These are phyloP conservation scores for Hypoxylon lenormandii DNA, from an alignment of 495 filamentous ascomycete genomes.

Conservation along the genomic window DNA sequence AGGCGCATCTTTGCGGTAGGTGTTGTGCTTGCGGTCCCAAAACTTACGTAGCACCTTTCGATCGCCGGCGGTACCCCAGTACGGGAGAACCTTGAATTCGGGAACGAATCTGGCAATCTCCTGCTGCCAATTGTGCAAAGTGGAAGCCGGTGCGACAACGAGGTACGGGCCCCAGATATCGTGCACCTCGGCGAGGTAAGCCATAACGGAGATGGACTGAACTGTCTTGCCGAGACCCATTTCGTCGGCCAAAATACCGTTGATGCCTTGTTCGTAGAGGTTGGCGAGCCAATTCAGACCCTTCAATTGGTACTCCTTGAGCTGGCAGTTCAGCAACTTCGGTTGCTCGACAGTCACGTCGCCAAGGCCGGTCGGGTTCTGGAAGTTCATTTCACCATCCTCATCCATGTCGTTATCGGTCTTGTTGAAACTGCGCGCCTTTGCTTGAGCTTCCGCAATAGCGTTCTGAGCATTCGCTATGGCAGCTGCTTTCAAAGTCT, in stretches of 20 bases:
- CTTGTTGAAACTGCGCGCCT: constrained; percentile 90
- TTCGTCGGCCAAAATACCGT: constrained; percentile 97
- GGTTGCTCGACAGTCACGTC: constrained; percentile 94
- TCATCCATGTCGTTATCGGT: constrained; percentile 73
- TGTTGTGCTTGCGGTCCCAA: constrained; percentile 97
- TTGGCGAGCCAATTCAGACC: constrained; percentile 99
- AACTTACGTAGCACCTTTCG: constrained; percentile 97
- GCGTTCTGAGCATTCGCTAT: constrained; percentile 97
- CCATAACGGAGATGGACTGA: constrained; percentile 99
- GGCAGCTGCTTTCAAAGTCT: constrained; percentile 80
- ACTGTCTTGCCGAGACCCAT: constrained; percentile 99
- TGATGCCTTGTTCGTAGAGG: constrained; percentile 99
- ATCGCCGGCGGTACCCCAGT: constrained; percentile 95
- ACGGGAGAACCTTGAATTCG: constrained; percentile 90
- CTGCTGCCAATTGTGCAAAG: constrained; percentile 98
- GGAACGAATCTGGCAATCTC: constrained; percentile 96
- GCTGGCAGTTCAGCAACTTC: constrained; percentile 88
- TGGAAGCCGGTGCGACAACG: constrained; percentile 95
- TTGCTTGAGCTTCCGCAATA: constrained; percentile 92
- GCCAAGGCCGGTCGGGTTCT: constrained; percentile 94
- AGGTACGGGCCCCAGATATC: constrained; percentile 99
- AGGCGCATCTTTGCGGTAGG: constrained; percentile 88
- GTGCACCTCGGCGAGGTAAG: constrained; percentile 94
- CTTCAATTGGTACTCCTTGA: constrained; percentile 99
- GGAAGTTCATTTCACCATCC: constrained; percentile 98